Base-by-base conservation (phyloP, 495 filamentous ascomycete genomes). In the Podospora sp. region DNA sequence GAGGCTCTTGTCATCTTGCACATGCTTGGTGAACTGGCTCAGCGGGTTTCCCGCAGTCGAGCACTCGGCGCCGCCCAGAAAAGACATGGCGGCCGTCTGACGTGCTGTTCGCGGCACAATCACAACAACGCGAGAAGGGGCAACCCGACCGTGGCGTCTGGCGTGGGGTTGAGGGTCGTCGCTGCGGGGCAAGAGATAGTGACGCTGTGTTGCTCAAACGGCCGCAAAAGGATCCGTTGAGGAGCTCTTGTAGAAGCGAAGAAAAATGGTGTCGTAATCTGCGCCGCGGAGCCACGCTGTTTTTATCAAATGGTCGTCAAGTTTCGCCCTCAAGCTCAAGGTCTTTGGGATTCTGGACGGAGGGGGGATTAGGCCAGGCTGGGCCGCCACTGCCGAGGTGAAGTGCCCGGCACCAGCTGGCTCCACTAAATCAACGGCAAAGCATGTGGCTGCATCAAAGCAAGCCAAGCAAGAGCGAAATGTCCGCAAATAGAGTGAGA, bases 31-130 rank as follows among this genome's bases (percentile, higher is more conserved):
- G 76, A 99, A 96, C 85, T 97, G 96, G 72, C 90, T 92, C 65
- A 99, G 89, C 63, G 96, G 96, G 79, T 98, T 99, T 73, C 89
- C 92, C 62, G 91, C 93, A 51, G 95, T 97, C 57, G 95, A 98
- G 84, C 95, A 99, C 80, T 98, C 95, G 70, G 93, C 91, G 71
- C 94, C 94, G 79, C 91, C 92, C 69, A 97, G 85, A 76, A 99
- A 97, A 24, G 93, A 96, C 95, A 97, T 97, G 69, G 62, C 81
- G 66, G 65, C 53, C 33, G 33, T n/a, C 20, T 40, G 53, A 27
- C 6, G 22, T 24, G 56, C 49, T 18, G 9, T 14, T 46, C 40
- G 40, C 5, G 46, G 57, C 27, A 14, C n/a, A 35, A n/a, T 27
- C 3, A 33, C 29, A 33, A 33, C 29, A 33, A 8, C 29, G 8